Conservation (phyloP, 2,329 filamentous ascomycete genomes). For the Exophiala bonariae region DNA sequence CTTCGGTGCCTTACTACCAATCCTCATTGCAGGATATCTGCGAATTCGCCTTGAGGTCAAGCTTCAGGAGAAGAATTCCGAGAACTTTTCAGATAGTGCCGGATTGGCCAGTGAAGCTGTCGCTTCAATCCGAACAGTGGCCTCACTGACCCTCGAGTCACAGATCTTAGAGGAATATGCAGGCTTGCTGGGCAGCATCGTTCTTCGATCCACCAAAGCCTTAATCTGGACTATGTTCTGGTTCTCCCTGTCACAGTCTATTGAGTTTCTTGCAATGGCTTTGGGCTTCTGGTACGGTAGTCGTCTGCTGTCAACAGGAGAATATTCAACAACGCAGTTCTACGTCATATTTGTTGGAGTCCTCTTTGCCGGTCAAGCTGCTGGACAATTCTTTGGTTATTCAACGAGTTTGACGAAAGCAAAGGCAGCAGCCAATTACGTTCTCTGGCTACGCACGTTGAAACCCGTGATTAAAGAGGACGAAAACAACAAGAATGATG, state of each 20-base stretch:
- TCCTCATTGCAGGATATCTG: constrained; percentile 48
- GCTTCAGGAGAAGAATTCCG: constrained; percentile 47
- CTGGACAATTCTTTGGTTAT: constrained; percentile 33
- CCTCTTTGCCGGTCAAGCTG: constrained; percentile 37
- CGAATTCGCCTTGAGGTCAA: constrained; percentile 52
- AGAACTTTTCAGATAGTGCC: constrained; percentile 49
- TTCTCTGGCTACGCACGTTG: constrained; percentile 49
- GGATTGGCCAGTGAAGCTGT: constrained; percentile 53
- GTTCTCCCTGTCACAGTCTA: constrained; percentile 34
- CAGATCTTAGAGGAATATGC: constrained; percentile 38
- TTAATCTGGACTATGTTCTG: constrained; percentile 31
- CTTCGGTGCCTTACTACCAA: constrained; percentile 47
- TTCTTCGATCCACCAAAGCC: constrained; percentile 26
- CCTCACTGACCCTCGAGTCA: constrained; percentile 49
- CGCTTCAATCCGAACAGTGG: constrained; percentile 51
- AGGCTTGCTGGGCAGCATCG: constrained; percentile 27
- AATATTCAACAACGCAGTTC: constrained; percentile 41
- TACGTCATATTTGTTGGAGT: constrained; percentile 49
- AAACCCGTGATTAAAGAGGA: constrained; percentile 46
- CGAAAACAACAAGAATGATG: constrained; percentile 38
- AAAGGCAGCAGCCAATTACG: constrained; percentile 51
- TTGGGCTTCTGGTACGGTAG: constrained; percentile 61
- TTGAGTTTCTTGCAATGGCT: constrained; percentile 32
- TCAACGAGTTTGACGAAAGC: constrained; percentile 53
- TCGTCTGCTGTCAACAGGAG: constrained; percentile 53